A percentile compares a stretch with the other conserved stretches of the same genome.
Evolutionary conservation across 164 flowering plant genomes (phyloP).

Genomic region (Stephania yunnanensis): DNA sequence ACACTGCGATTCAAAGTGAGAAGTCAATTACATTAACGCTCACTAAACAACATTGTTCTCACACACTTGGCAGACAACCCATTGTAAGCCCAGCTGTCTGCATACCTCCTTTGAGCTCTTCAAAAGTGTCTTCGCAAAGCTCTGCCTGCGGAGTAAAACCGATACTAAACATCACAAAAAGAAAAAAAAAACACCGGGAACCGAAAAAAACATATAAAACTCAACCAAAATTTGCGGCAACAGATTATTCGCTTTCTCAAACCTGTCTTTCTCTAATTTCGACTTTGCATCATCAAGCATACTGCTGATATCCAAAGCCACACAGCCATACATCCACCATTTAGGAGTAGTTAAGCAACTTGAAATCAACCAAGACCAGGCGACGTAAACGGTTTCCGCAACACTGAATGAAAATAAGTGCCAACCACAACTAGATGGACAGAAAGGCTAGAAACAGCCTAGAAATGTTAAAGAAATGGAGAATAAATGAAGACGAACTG

Average conservation of each 20-base stretch:
- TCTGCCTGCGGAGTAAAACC: slow-evolving; percentile 47
- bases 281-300: slow-evolving; percentile 66
- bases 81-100: not conserved
- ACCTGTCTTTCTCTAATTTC: slow-evolving; percentile 88
- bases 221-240: not conserved
- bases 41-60: not conserved
- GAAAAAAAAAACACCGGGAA: not conserved
- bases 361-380: not conserved
- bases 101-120: slow-evolving; percentile 92
- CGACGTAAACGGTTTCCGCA: not conserved
- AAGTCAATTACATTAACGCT: not conserved
- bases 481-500: not conserved
- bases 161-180: not conserved
- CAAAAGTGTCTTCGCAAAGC: slow-evolving; percentile 64
- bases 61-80: not conserved
- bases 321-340: slow-evolving; percentile 38
- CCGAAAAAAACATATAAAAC: not conserved
- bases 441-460: not conserved
- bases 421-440: not conserved
- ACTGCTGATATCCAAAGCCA: slow-evolving; percentile 58
- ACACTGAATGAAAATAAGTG: not conserved
- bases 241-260: not conserved
- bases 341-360: not conserved
- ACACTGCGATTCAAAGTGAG: slow-evolving; percentile 43
- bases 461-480: not conserved